Evolutionary conservation across 495 filamentous ascomycete genomes (phyloP).

Genomic region (Trichoderma reesei): DNA sequence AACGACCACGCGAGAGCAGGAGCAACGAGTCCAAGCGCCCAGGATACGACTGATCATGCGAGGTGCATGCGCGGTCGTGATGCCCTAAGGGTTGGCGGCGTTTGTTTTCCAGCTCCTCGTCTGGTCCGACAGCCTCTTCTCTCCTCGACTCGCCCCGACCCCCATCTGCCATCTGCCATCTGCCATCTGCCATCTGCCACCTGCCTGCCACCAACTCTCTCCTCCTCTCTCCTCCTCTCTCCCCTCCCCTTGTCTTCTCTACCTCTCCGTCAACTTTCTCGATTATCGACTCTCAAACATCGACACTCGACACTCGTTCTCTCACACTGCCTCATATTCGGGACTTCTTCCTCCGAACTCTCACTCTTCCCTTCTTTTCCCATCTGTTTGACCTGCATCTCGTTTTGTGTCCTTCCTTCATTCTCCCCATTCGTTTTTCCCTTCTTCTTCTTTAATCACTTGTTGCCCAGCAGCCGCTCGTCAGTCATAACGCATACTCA

Average conservation of each 20-base stretch:
- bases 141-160: no score
- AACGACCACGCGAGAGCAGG: not conserved
- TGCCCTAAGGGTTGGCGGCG: slow-evolving; percentile 3
- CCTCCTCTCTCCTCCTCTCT: not conserved
- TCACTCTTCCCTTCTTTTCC: not conserved
- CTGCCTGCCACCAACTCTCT: not conserved
- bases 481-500: not conserved
- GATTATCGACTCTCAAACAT: no score
- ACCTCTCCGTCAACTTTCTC: not conserved
- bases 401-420: no score
- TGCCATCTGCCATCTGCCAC: no score
- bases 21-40: not conserved
- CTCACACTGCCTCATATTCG: not conserved
- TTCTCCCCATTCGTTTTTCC: not conserved
- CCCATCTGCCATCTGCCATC: no score
- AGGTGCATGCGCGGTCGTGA: slow-evolving; percentile 1
- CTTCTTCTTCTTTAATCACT: not conserved
- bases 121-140: no score
- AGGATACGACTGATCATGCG: slow-evolving; percentile 5
- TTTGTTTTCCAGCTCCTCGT: not conserved
- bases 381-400: not conserved
- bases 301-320: not conserved
- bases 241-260: not conserved
- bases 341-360: not conserved
- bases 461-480: not conserved